Percentiles rank a stretch among this genome's conserved stretches.
These are phyloP conservation scores for Ustilago bromivora DNA, from an alignment of 1,284 basidiomycete genomes.

Conservation along the genomic window DNA sequence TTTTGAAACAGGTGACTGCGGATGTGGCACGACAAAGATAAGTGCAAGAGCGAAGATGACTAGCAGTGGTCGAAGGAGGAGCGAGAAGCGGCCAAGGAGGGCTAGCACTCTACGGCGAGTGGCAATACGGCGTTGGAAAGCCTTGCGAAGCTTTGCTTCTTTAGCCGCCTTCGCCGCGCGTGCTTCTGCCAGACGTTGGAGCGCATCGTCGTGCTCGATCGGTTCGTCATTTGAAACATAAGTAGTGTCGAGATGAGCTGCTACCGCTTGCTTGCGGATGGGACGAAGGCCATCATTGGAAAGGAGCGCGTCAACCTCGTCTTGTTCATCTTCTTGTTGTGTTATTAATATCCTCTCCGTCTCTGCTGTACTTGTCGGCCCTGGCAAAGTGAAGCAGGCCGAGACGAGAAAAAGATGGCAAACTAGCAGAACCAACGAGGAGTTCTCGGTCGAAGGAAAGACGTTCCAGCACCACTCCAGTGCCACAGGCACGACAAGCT, in stretches of 20 bases:
- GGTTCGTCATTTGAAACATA: not conserved
- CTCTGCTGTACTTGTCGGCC: not conserved
- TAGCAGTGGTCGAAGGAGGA: slow-evolving; percentile 25
- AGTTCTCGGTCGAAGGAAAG: slow-evolving; percentile 53
- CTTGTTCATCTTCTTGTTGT: slow-evolving; percentile 12
- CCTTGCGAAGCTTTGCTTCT: slow-evolving; percentile 25
- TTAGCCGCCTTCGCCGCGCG: slow-evolving; percentile 25
- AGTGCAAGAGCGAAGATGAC: slow-evolving; percentile 43
- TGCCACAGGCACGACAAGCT: slow-evolving; percentile 26
- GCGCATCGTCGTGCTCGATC: slow-evolving; percentile 15
- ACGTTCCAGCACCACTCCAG: slow-evolving; percentile 62
- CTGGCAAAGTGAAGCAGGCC: slow-evolving; percentile 40
- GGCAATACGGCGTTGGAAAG: slow-evolving; percentile 44
- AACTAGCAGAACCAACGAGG: slow-evolving; percentile 46
- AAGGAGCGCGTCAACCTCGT: slow-evolving; percentile 35
- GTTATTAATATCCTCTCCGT: not conserved
- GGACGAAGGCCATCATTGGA: slow-evolving; percentile 5
- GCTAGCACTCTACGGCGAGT: slow-evolving; percentile 26
- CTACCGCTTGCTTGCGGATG: slow-evolving; percentile 1
- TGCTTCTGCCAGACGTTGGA: slow-evolving; percentile 16
- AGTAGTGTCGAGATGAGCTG: not conserved
- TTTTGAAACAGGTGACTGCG: slow-evolving; percentile 57
- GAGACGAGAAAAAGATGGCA: slow-evolving; percentile 48
- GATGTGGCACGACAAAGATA: slow-evolving; percentile 53
- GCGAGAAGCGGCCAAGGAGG: slow-evolving; percentile 21